Evolutionary conservation across 306 rosid genomes (phyloP).

Genomic region (Gastrolobium bilobum): DNA sequence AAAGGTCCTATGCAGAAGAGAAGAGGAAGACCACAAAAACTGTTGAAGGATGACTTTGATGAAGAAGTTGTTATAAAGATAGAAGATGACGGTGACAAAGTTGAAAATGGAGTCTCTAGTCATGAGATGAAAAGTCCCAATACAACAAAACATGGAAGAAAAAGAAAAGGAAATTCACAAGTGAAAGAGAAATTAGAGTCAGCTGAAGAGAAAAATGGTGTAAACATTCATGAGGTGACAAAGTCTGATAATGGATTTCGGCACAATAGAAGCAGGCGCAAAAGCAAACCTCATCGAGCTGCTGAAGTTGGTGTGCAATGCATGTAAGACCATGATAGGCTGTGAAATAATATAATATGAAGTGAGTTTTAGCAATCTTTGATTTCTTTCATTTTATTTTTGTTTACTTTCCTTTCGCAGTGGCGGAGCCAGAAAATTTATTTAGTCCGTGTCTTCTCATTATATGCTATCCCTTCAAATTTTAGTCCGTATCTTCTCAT

Average conservation of each 20-base stretch:
- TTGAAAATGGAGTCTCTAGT: constrained; percentile 43
- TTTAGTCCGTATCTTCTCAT: too few relatives aligned
- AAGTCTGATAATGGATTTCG: constrained; percentile 64
- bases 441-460: too few relatives aligned
- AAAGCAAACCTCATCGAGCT: constrained; percentile 83
- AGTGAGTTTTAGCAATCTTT: constrained; percentile 53
- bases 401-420: too few relatives aligned
- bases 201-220: constrained; percentile 44
- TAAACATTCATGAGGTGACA: constrained; percentile 42
- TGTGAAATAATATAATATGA: constrained; percentile 39
- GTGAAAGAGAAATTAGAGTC: constrained; percentile 52
- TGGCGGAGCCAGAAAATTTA: too few relatives aligned
- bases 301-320: constrained; percentile 85
- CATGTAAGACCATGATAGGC: constrained; percentile 57
- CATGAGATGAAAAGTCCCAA: constrained; percentile 44
- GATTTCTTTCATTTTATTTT: constrained; percentile 40
- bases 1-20: constrained; percentile 51
- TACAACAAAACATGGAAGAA: constrained; percentile 46
- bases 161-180: constrained; percentile 51
- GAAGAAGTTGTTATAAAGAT: constrained; percentile 52
- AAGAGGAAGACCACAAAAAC: constrained; percentile 61
- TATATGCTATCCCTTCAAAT: too few relatives aligned
- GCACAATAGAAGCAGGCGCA: constrained; percentile 77
- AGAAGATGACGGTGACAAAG: constrained; percentile 48
- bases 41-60: constrained; percentile 54